phyloP scores from a whole-genome alignment of 2,329 filamentous ascomycete species.

The Nakataea oryzae region DNA sequence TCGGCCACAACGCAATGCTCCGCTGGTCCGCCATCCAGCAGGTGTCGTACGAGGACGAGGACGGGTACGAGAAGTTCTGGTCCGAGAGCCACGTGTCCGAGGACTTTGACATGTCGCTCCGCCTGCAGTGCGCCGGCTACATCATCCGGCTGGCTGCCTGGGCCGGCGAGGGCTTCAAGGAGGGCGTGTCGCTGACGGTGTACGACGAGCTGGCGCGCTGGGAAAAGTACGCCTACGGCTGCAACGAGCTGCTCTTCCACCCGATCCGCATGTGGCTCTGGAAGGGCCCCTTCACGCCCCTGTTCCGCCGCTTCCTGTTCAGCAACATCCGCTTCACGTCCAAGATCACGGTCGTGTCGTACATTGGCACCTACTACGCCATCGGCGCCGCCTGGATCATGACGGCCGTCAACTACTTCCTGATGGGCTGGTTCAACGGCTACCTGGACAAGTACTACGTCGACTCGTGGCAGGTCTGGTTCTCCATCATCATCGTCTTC shows the following conservation, averaged over 20 bases:
- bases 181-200: slow-evolving; percentile 74
- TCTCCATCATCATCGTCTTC: slow-evolving; percentile 71
- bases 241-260: slow-evolving; percentile 74
- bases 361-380: slow-evolving; percentile 73
- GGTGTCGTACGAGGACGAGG: slow-evolving; percentile 58
- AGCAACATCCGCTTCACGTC: slow-evolving; percentile 66
- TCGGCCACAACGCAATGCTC: slow-evolving; percentile 70
- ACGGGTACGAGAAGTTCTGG: slow-evolving; percentile 72
- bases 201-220: slow-evolving; percentile 77
- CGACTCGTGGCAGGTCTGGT: slow-evolving; percentile 71
- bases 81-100: slow-evolving; percentile 72
- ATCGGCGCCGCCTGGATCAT: slow-evolving; percentile 67
- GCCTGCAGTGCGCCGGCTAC: slow-evolving; percentile 62
- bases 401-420: slow-evolving; percentile 64
- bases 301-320: slow-evolving; percentile 64
- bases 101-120: slow-evolving; percentile 74
- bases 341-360: slow-evolving; percentile 66
- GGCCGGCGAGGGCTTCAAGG: slow-evolving; percentile 68
- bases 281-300: slow-evolving; percentile 66
- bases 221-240: slow-evolving; percentile 82
- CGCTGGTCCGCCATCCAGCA: slow-evolving; percentile 68
- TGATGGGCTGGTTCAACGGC: slow-evolving; percentile 67
- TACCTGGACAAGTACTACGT: slow-evolving; percentile 73
- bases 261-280: slow-evolving; percentile 64
- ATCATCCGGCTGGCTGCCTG: slow-evolving; percentile 64